Evolutionary conservation across 495 filamentous ascomycete genomes (phyloP).

Genomic region (Penicillium parvum): DNA sequence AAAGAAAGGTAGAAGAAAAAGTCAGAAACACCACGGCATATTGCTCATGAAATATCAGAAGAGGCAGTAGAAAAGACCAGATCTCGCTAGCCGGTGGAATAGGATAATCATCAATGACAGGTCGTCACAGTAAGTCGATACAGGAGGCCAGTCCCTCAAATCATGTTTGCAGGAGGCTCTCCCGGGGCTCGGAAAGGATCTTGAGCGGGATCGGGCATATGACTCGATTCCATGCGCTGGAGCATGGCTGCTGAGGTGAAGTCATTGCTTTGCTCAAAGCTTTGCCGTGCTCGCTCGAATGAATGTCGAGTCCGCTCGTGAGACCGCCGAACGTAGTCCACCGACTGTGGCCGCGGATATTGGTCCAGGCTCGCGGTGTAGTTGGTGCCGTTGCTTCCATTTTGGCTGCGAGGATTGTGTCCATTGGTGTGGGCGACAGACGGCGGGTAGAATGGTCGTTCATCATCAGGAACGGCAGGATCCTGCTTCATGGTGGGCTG

Average conservation of each 20-base stretch:
- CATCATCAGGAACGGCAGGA: conserved; percentile 69
- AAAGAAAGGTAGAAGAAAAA: conserved; percentile 14
- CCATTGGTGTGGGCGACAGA: conserved; percentile 75
- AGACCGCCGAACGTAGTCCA: conserved; percentile 69
- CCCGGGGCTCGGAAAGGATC: conserved; percentile 35
- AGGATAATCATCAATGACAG: conserved; percentile 30
- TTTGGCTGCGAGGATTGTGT: conserved; percentile 79
- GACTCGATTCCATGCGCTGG: conserved; percentile 73
- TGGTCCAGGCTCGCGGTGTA: conserved; percentile 66
- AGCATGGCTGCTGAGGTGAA: conserved; percentile 85
- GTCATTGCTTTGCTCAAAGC: conserved; percentile 81
- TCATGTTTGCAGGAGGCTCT: conserved; percentile 34
- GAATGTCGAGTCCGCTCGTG: conserved; percentile 68
- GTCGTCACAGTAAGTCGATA: conserved; percentile 30
- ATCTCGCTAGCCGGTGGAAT: conserved; percentile 9
- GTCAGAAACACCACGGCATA: conserved; percentile 24
- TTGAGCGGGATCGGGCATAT: conserved; percentile 35
- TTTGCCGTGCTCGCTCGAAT: conserved; percentile 52
- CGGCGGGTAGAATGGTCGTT: conserved; percentile 85
- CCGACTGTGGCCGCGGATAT: conserved; percentile 43
- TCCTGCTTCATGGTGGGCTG: conserved; percentile 54
- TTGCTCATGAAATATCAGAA: conserved; percentile 28
- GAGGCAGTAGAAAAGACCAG: conserved; percentile 22
- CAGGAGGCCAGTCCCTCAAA: conserved; percentile 25
- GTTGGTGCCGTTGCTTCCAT: conserved; percentile 89